Base-by-base conservation (phyloP, 1,139 yeast species). In the Pichia cactophila region DNA sequence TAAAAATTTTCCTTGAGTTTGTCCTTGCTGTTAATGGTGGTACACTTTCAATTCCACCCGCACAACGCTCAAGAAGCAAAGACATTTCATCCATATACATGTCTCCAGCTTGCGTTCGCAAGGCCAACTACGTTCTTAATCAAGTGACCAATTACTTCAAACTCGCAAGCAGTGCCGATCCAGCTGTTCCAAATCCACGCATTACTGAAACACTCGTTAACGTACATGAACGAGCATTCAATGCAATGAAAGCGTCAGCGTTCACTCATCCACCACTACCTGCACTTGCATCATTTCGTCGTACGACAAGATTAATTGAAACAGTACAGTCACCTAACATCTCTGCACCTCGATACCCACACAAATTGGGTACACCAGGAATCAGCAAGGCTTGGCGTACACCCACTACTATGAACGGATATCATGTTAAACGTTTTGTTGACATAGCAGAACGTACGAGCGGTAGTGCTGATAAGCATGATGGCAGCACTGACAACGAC, bases 361-460 rank as follows among this genome's bases (percentile, higher is more conserved):
- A 59, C 42, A 45, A 44, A 40, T 42, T 61, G 51, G 67, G 66
- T 5, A 58, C 63, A 1, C 58, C 66, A 0, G 58, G 53, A 41
- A 45, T 64, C 29, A 51, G 65, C 6, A 56, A 56, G 36, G 43
- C 58, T 1, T 64, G 67, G 66, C 51, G 54, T 11, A 29, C 44
- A 11, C 42, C 38, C 31, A 51, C 53, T 33, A 43, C 46, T 1
- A 29, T 35, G 41, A 23, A 38, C 23, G 28, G 23, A 5, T 35
- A 35, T 11, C 20, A 11, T 16, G 23, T 38, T 3, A 38, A 23
- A 12, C n/a, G 28, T 10, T 16, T 38, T 38, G 17, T 28, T 2
- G 26, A 38, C 28, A 23, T 38, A 11, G 28, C 23, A 4, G 38
- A 48, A 54, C 36, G 41, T 42, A 2, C 48, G 46, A 2, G 36